Percentiles rank a stretch among this genome's conserved stretches.
Evolutionary conservation across 2,329 filamentous ascomycete genomes (phyloP).

Genomic region (Calycina herbarum): DNA sequence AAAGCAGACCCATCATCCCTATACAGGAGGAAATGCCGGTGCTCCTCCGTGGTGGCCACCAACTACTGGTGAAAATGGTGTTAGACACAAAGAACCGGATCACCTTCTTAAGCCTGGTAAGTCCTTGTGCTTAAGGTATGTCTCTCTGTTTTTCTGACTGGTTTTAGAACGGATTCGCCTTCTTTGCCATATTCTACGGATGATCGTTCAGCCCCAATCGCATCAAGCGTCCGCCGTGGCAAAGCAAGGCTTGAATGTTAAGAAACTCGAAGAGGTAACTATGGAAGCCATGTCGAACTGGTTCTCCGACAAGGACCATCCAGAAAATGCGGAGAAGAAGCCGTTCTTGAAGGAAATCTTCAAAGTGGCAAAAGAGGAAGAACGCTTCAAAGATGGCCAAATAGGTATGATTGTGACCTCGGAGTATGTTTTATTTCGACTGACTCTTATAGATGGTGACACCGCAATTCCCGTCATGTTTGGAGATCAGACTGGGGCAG

Average conservation of each 20-base stretch:
- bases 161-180: slow-evolving; percentile 57
- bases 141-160: neutral
- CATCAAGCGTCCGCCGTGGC: slow-evolving; percentile 47
- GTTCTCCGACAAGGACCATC: slow-evolving; percentile 56
- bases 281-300: slow-evolving; percentile 58
- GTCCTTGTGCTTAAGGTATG: slow-evolving; percentile 21
- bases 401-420: slow-evolving; percentile 48
- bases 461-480: slow-evolving; percentile 27
- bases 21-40: slow-evolving; percentile 63
- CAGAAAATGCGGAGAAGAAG: slow-evolving; percentile 55
- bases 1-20: slow-evolving; percentile 74
- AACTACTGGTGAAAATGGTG: slow-evolving; percentile 55
- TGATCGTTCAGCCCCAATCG: slow-evolving; percentile 46
- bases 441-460: slow-evolving; percentile 20
- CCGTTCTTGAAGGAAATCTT: slow-evolving; percentile 61
- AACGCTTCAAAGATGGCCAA: slow-evolving; percentile 55
- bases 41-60: slow-evolving; percentile 67
- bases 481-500: slow-evolving; percentile 21
- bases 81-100: slow-evolving; percentile 72
- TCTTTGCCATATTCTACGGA: slow-evolving; percentile 58
- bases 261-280: slow-evolving; percentile 58
- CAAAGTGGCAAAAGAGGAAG: slow-evolving; percentile 57
- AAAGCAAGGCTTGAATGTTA: slow-evolving; percentile 48
- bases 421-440: slow-evolving; percentile 3
- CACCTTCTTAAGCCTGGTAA: slow-evolving; percentile 68